These are phyloP conservation scores for Oenanthe sinensis DNA, from an alignment of 129 eudicot species.

Conservation along the genomic window DNA sequence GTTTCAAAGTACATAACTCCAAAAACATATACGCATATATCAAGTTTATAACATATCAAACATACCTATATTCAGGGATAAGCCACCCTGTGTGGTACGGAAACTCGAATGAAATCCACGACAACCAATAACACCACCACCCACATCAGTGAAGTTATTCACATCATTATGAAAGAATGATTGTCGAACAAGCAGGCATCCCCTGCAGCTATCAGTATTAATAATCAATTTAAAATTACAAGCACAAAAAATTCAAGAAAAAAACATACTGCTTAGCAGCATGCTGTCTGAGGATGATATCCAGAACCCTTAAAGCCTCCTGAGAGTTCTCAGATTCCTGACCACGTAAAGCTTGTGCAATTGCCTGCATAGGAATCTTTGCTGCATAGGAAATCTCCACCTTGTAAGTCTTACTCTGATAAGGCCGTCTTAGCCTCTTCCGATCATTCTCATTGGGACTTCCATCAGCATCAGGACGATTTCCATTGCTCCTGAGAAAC, in stretches of 20 bases:
- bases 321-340: slow-evolving; percentile 76
- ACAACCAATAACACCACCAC: slow-evolving; percentile 88
- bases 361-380: slow-evolving; percentile 84
- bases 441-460: slow-evolving; percentile 52
- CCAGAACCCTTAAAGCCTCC: slow-evolving; percentile 84
- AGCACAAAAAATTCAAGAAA: too few relatives aligned
- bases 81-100: slow-evolving; percentile 83
- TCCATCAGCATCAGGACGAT: slow-evolving; percentile 27
- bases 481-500: slow-evolving; percentile 53
- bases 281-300: slow-evolving; percentile 84
- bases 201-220: slow-evolving; percentile 32
- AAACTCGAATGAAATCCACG: slow-evolving; percentile 93
- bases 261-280: slow-evolving; percentile 85
- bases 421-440: slow-evolving; percentile 58
- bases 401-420: slow-evolving; percentile 63
- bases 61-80: slow-evolving; percentile 78
- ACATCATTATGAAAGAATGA: slow-evolving; percentile 80
- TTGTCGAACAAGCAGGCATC: slow-evolving; percentile 86
- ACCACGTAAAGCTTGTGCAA: slow-evolving; percentile 77
- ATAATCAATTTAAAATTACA: not conserved
- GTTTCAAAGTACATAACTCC: too few relatives aligned
- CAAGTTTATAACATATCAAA: not conserved
- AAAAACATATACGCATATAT: too few relatives aligned
- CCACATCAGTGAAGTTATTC: slow-evolving; percentile 59
- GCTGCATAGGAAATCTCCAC: slow-evolving; percentile 89